Percentiles rank a stretch among this genome's conserved stretches.
These are phyloP conservation scores for Xanthoparmelia taractica DNA, from an alignment of 495 filamentous ascomycete genomes.

Conservation along the genomic window DNA sequence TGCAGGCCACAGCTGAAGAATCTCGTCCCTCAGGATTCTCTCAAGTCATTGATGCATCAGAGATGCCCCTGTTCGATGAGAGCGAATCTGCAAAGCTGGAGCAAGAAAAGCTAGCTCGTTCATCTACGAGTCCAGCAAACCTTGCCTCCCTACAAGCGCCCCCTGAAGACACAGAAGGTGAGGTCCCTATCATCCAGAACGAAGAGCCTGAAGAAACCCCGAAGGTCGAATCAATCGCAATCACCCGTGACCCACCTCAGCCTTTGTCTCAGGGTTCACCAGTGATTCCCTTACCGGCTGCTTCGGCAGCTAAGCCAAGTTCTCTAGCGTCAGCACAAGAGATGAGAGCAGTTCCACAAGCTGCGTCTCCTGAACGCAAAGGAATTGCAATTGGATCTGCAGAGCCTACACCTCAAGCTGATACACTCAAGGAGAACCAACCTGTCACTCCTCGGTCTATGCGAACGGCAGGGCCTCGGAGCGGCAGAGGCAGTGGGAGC, in stretches of 20 bases:
- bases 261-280: background rate
- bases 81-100: background rate
- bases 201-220: background rate
- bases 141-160: background rate
- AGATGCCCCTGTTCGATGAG: background rate
- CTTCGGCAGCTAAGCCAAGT: background rate
- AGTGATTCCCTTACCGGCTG: background rate
- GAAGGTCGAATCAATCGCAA: background rate
- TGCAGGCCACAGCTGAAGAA: background rate
- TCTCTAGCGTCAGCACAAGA: background rate
- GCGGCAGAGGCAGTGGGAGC: slow-evolving; percentile 17
- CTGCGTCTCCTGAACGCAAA: background rate
- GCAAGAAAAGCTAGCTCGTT: background rate
- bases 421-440: slow-evolving; percentile 7
- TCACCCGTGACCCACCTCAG: background rate
- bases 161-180: background rate
- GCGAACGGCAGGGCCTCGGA: slow-evolving; percentile 18
- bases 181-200: background rate
- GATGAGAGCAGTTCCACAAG: background rate
- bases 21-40: background rate
- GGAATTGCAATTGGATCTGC: background rate
- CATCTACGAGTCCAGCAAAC: background rate
- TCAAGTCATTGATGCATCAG: background rate
- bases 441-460: slow-evolving; percentile 15
- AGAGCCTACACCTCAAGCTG: background rate